Evolutionary conservation across 2,329 filamentous ascomycete genomes (phyloP).

Genomic region (Didymella glomerata): DNA sequence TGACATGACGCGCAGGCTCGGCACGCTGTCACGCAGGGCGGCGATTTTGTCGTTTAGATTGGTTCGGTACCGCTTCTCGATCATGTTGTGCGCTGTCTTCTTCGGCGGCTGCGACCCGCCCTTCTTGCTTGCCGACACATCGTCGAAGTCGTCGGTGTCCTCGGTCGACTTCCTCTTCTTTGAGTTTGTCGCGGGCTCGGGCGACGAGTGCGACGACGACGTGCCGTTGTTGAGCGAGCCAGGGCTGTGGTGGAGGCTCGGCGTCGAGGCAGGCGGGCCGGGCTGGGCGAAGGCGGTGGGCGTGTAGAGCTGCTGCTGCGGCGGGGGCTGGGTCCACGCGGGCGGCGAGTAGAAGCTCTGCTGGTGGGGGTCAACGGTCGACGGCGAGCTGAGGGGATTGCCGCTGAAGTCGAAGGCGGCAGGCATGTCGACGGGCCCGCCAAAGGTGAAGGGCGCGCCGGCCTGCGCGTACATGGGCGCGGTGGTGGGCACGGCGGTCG

Average conservation of each 20-base stretch:
- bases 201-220: conserved; percentile 67
- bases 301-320: conserved; percentile 37
- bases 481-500: conserved; percentile 36
- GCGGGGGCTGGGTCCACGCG: conserved; percentile 42
- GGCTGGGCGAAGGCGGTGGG: conserved; percentile 35
- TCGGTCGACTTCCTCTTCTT: conserved; percentile 53
- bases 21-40: conserved; percentile 88
- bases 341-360: conserved; percentile 43
- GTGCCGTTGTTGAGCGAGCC: conserved; percentile 47
- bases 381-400: conserved; percentile 44
- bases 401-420: conserved; percentile 48
- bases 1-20: conserved; percentile 85
- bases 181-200: conserved; percentile 56
- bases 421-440: conserved; percentile 41
- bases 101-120: conserved; percentile 69
- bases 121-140: conserved; percentile 60
- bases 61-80: conserved; percentile 94
- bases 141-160: conserved; percentile 68
- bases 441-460: conserved; percentile 46
- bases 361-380: conserved; percentile 36
- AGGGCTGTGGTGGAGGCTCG: conserved; percentile 51
- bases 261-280: conserved; percentile 42
- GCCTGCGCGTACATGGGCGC: conserved; percentile 35
- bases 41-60: conserved; percentile 98
- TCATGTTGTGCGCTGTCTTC: conserved; percentile 98